phyloP scores from a whole-genome alignment of 2,329 filamentous ascomycete genomes.

The Trichoderma harzianum region DNA sequence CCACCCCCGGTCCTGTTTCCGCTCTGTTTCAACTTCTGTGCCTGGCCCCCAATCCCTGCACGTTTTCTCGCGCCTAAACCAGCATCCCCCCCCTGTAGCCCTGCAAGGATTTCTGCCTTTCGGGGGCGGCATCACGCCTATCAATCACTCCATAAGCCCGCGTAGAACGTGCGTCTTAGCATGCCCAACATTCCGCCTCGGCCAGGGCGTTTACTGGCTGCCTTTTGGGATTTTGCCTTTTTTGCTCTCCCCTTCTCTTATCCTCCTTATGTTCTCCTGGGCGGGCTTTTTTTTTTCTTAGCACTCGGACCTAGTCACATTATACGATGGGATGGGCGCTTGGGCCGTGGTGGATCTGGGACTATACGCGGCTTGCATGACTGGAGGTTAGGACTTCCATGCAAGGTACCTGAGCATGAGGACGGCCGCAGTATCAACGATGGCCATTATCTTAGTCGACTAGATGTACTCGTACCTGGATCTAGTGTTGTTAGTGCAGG shows the following conservation, averaged over 20 bases:
- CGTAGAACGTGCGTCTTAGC: neutral
- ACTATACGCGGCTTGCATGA: neutral
- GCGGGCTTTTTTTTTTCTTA: neutral
- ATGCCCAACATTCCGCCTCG: neutral
- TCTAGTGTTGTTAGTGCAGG: neutral
- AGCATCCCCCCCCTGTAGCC: neutral
- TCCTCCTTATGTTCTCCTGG: neutral
- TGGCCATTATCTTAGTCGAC: neutral
- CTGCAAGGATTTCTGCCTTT: neutral
- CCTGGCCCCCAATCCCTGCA: constrained; percentile 2
- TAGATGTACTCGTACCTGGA: neutral
- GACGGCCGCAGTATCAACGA: neutral
- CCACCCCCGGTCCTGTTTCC: neutral
- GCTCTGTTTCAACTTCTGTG: constrained; percentile 1
- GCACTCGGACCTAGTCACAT: neutral
- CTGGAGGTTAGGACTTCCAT: neutral
- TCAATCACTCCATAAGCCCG: neutral
- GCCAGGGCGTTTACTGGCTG: neutral
- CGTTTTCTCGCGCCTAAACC: neutral
- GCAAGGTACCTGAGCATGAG: neutral
- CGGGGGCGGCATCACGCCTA: neutral
- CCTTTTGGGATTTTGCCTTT: neutral
- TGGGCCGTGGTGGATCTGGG: constrained; percentile 4
- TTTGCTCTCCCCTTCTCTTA: too few relatives aligned
- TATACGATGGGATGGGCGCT: neutral